Percentiles rank a stretch among this genome's conserved stretches.
phyloP scores from a whole-genome alignment of 2,329 filamentous ascomycete species.

The Neonectria punicea region DNA sequence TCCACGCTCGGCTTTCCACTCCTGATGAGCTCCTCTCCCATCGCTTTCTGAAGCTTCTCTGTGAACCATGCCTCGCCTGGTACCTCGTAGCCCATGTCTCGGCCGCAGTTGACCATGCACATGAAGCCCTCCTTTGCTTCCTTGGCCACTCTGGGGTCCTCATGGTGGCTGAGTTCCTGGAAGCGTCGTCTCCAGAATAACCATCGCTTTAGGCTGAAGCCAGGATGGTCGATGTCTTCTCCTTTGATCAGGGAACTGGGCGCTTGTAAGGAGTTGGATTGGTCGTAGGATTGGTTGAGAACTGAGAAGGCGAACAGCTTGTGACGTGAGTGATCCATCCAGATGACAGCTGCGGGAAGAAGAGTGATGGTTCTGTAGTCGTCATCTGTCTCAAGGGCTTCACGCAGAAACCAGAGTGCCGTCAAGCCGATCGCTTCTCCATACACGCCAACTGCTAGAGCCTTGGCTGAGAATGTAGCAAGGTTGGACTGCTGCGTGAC shows the following conservation, averaged over 20 bases:
- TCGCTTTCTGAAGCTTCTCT: background rate
- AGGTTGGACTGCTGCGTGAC: constrained; percentile 1
- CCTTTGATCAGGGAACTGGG: background rate
- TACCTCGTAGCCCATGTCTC: background rate
- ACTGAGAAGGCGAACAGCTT: background rate
- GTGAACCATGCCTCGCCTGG: background rate
- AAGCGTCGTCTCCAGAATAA: constrained; percentile 2
- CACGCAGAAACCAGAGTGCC: constrained; percentile 8
- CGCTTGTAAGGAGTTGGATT: fast-evolving
- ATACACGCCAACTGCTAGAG: background rate
- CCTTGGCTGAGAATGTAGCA: constrained; percentile 18
- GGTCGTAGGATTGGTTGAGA: background rate
- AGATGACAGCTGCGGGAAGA: constrained; percentile 4
- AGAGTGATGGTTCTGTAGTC: background rate
- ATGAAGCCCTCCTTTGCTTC: background rate
- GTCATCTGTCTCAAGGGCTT: constrained; percentile 4
- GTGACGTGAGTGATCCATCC: constrained; percentile 3
- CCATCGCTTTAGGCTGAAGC: constrained; percentile 7
- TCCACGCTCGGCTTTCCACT: background rate
- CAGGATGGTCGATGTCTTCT: background rate
- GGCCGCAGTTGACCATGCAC: background rate
- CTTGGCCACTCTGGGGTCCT: background rate
- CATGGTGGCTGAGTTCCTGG: background rate
- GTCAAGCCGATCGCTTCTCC: background rate
- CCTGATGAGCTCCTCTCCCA: background rate